Conservation (phyloP, 225 moss, liverwort and hornwort species). For the Neckera pumila region DNA sequence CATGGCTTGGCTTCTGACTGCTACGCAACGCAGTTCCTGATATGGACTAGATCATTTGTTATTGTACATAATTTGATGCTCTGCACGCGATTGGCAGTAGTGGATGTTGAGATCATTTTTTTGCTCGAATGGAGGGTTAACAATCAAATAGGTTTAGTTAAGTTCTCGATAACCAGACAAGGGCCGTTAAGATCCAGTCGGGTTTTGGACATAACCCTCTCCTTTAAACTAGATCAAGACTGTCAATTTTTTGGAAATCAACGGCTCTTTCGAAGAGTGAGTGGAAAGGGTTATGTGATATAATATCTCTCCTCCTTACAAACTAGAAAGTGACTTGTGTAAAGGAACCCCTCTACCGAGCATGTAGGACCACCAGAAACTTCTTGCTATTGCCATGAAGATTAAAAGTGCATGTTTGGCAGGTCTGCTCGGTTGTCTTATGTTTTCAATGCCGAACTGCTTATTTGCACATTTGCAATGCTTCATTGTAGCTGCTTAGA, state of each 20-base stretch:
- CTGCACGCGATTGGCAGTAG: not conserved
- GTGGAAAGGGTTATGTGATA: not conserved
- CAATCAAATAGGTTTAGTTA: not conserved
- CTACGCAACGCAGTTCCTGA: not conserved
- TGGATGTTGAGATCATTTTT: not conserved
- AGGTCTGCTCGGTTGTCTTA: no score
- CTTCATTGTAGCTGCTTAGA: not conserved
- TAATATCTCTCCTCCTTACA: not conserved
- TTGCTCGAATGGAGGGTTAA: not conserved
- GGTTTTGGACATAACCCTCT: not conserved
- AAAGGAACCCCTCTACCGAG: no score
- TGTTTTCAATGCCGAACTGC: not conserved
- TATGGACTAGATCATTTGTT: not conserved
- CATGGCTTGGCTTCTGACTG: slow-evolving; percentile 57
- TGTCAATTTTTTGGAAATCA: not conserved
- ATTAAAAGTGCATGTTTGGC: no score
- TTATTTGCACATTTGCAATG: not conserved
- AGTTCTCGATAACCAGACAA: not conserved
- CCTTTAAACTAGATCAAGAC: not conserved
- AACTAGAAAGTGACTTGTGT: not conserved
- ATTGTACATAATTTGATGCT: not conserved
- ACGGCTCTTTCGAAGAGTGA: not conserved
- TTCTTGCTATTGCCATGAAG: no score
- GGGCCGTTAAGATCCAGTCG: not conserved
- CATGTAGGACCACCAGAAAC: no score